Percentiles rank a stretch among this genome's conserved stretches.
These are phyloP conservation scores for Syncephalis plumigaleata DNA, from an alignment of 371 early-diverging fungal species.

Conservation along the genomic window DNA sequence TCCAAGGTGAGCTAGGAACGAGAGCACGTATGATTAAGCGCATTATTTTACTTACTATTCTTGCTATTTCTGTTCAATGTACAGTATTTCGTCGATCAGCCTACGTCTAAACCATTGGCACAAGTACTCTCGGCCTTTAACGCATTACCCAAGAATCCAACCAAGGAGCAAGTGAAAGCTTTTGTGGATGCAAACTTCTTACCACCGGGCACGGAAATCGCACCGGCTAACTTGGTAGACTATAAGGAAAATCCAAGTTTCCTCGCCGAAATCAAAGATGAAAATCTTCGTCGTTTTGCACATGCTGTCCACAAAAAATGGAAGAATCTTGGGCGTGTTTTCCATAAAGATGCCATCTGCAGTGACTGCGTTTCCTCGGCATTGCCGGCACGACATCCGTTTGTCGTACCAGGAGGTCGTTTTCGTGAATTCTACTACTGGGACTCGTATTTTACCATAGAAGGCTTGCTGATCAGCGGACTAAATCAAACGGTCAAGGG, in stretches of 20 bases:
- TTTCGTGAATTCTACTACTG: conserved; percentile 87
- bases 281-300: conserved; percentile 28
- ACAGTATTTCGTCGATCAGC: conserved; percentile 26
- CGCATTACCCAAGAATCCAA: conserved; percentile 23
- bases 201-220: conserved; percentile 23
- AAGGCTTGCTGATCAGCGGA: conserved; percentile 54
- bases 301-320: conserved; percentile 29
- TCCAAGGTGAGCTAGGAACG: conserved; percentile 53
- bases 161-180: conserved; percentile 15
- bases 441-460: conserved; percentile 74
- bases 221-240: conserved; percentile 11
- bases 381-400: conserved; percentile 32
- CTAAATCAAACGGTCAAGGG: conserved; percentile 31
- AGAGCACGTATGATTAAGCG: too few relatives aligned
- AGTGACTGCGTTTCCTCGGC: conserved; percentile 31
- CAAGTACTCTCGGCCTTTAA: conserved; percentile 33
- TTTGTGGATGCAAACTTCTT: conserved; percentile 47
- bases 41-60: neutral
- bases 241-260: conserved; percentile 19
- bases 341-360: conserved; percentile 26
- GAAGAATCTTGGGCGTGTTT: conserved; percentile 32
- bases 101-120: conserved; percentile 30
- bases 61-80: neutral
- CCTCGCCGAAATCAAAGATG: conserved; percentile 24
- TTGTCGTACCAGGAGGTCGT: conserved; percentile 82